Conservation (phyloP, 2,329 filamentous ascomycete genomes). For the Sclerotinia sclerotiorum region DNA sequence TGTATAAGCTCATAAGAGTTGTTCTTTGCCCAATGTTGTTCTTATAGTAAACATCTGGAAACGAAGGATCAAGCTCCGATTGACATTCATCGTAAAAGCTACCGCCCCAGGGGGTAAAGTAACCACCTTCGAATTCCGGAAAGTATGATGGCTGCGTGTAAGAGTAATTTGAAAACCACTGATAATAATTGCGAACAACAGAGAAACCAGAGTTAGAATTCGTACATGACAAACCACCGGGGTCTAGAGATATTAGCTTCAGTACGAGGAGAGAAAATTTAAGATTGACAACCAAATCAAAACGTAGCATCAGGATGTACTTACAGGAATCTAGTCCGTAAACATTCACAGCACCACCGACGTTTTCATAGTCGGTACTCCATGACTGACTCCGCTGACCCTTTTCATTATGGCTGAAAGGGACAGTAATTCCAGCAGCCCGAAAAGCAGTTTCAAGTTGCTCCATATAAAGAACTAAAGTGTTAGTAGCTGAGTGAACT, state of each 20-base stretch:
- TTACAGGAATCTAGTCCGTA: conserved; percentile 48
- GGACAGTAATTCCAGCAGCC: conserved; percentile 50
- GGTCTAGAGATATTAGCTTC: conserved; percentile 33
- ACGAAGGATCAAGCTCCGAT: conserved; percentile 48
- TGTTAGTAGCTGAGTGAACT: conserved; percentile 45
- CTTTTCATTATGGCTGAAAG: conserved; percentile 52
- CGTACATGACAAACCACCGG: conserved; percentile 50
- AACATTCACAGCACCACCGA: conserved; percentile 54
- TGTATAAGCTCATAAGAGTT: conserved; percentile 52
- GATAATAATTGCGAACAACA: conserved; percentile 53
- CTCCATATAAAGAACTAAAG: conserved; percentile 53
- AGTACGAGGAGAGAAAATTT: too few relatives aligned
- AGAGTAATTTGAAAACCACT: conserved; percentile 58
- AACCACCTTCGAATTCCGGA: conserved; percentile 55
- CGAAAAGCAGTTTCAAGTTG: conserved; percentile 49
- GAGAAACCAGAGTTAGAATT: conserved; percentile 51
- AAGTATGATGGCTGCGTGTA: conserved; percentile 54
- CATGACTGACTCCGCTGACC: conserved; percentile 50
- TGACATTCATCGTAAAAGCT: conserved; percentile 52
- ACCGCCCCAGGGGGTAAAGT: conserved; percentile 54
- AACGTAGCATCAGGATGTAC: neutral
- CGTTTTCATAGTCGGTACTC: conserved; percentile 56
- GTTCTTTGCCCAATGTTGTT: conserved; percentile 53
- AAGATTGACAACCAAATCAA: neutral
- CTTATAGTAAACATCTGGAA: conserved; percentile 57